Evolutionary conservation across 75 land plant species (phyloP).

Genomic region (Pinus taeda): DNA sequence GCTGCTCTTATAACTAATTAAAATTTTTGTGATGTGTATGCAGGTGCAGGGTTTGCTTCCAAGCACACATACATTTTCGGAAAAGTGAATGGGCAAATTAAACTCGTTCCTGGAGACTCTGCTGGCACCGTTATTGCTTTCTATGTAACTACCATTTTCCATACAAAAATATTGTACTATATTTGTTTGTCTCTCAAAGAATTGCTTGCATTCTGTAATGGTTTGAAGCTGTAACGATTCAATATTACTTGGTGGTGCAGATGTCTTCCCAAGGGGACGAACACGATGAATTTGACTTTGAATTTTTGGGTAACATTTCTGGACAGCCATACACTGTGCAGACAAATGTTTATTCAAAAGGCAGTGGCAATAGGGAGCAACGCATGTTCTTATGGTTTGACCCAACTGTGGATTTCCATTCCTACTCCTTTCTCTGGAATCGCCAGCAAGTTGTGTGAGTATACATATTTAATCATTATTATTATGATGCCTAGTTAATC

Average conservation of each 20-base stretch:
- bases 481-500: too few species aligned
- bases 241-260: not conserved
- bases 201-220: too few species aligned
- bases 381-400: slow-evolving; percentile 44
- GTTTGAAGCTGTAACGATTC: too few species aligned
- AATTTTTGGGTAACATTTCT: slow-evolving; percentile 41
- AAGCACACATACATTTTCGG: slow-evolving; percentile 67
- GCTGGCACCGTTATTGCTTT: too few species aligned
- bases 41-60: slow-evolving; percentile 65
- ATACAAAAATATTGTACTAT: too few species aligned
- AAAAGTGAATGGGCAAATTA: slow-evolving; percentile 47
- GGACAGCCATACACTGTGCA: slow-evolving; percentile 45
- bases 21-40: not conserved
- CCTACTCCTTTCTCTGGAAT: slow-evolving; percentile 37
- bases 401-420: slow-evolving; percentile 36
- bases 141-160: too few species aligned
- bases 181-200: too few species aligned
- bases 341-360: slow-evolving; percentile 41
- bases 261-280: slow-evolving; percentile 23
- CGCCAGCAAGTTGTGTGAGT: slow-evolving; percentile 23
- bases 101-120: slow-evolving; percentile 29
- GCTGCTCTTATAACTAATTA: too few species aligned
- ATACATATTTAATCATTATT: not conserved
- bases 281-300: slow-evolving; percentile 34
- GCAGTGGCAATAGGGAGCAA: slow-evolving; percentile 47